These are phyloP conservation scores for Aspergillus indologenus DNA, from an alignment of 495 filamentous ascomycete species.

Conservation along the genomic window DNA sequence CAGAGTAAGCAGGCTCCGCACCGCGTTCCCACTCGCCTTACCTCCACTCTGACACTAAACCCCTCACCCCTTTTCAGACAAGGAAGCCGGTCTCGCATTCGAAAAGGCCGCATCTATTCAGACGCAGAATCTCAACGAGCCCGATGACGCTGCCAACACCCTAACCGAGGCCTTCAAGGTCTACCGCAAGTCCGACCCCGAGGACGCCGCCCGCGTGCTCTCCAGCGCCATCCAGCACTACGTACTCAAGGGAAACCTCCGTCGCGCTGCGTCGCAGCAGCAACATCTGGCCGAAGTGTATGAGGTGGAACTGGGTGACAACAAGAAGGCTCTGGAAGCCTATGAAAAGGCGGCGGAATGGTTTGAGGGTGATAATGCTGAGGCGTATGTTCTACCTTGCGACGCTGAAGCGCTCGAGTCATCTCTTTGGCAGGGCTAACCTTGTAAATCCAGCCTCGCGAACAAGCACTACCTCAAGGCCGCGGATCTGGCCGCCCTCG, in stretches of 20 bases:
- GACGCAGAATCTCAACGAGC: conserved; percentile 73
- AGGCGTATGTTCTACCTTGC: conserved; percentile 55
- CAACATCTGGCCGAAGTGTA: conserved; percentile 80
- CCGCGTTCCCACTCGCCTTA: not conserved
- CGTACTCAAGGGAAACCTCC: conserved; percentile 77
- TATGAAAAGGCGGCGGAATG: conserved; percentile 81
- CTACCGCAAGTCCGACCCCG: conserved; percentile 76
- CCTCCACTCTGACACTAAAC: not conserved
- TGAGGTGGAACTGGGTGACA: conserved; percentile 74
- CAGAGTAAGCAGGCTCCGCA: conserved; percentile 47
- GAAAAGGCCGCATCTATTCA: conserved; percentile 77
- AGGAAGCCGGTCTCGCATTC: conserved; percentile 76
- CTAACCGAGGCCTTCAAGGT: conserved; percentile 77
- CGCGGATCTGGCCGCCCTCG: conserved; percentile 79
- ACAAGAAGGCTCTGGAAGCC: conserved; percentile 68
- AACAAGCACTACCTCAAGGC: conserved; percentile 89
- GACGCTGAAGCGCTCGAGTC: too few relatives aligned
- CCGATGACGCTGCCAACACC: conserved; percentile 82
- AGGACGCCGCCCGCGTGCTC: conserved; percentile 73
- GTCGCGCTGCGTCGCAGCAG: conserved; percentile 82
- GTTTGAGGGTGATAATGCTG: conserved; percentile 84
- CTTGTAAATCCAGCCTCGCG: conserved; percentile 56
- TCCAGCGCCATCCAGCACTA: conserved; percentile 75
- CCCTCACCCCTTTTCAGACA: conserved; percentile 46
- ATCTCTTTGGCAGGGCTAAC: not conserved